Conservation (phyloP, 345 rosid genomes). For the Dimocarpus longan region DNA sequence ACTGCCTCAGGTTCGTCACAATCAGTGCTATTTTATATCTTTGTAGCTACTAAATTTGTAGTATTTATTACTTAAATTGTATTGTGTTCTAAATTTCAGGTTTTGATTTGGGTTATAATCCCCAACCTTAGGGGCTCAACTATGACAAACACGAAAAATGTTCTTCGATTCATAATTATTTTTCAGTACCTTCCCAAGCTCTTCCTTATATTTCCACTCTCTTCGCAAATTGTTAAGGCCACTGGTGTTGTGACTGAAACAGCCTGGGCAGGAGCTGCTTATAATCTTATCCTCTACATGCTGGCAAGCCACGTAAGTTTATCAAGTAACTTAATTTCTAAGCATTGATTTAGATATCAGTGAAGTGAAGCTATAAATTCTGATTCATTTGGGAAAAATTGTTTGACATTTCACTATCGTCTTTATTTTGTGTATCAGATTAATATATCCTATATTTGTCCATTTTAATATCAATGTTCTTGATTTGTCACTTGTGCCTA, state of each 20-base stretch:
- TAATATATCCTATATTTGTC: too few species aligned
- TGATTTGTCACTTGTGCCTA: background rate
- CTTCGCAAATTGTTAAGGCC: conserved; percentile 76
- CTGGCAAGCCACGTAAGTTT: conserved; percentile 94
- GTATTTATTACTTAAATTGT: background rate
- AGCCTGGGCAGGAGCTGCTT: conserved; percentile 97
- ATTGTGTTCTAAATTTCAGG: conserved; percentile 41
- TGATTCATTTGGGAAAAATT: background rate
- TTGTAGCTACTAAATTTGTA: background rate
- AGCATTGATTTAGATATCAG: too few species aligned
- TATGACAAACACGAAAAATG: conserved; percentile 78
- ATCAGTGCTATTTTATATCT: background rate
- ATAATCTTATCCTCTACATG: conserved; percentile 88
- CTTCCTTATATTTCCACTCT: conserved; percentile 72
- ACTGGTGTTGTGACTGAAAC: conserved; percentile 90
- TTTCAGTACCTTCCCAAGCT: conserved; percentile 82
- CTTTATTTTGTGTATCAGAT: too few species aligned
- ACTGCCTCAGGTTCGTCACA: conserved; percentile 73
- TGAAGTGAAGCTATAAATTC: background rate
- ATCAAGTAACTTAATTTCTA: background rate
- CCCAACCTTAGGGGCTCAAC: conserved; percentile 76
- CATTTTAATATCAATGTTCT: too few species aligned
- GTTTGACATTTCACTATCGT: background rate
- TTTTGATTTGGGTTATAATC: conserved; percentile 75
- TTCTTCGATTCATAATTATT: conserved; percentile 80